These are phyloP conservation scores for Pistacia integerrima DNA, from an alignment of 345 rosid genomes.

Conservation along the genomic window DNA sequence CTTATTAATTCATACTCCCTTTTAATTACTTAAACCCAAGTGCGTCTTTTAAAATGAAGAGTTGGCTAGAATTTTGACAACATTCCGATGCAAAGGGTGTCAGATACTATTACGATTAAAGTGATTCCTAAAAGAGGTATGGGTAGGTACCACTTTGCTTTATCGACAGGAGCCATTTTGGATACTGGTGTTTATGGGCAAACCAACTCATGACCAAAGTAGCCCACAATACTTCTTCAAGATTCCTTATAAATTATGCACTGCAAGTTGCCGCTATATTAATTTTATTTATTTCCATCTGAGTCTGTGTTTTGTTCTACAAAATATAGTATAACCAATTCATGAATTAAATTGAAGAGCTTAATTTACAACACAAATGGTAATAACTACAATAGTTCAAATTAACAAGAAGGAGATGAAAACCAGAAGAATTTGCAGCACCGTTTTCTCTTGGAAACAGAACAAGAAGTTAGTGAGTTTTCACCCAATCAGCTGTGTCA, in stretches of 20 bases:
- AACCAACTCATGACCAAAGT: constrained; percentile 6
- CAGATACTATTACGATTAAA: constrained; percentile 13
- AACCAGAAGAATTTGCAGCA: no score
- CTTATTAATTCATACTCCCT: no score
- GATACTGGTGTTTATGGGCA: not conserved
- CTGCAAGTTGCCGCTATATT: not conserved
- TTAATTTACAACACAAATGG: not conserved
- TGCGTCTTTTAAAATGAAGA: not conserved
- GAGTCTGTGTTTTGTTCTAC: not conserved
- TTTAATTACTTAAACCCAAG: no score
- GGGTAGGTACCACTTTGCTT: constrained; percentile 23
- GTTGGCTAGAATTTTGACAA: constrained; percentile 1
- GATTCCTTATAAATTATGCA: constrained; percentile 11
- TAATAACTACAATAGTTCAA: no score
- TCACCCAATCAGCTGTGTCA: not conserved
- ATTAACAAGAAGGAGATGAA: no score
- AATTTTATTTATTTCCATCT: not conserved
- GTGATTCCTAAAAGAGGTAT: constrained; percentile 11
- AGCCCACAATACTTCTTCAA: constrained; percentile 7
- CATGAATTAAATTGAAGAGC: not conserved
- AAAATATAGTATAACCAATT: no score
- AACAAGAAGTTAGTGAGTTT: no score
- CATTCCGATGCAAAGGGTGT: constrained; percentile 9
- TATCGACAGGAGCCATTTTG: constrained; percentile 13
- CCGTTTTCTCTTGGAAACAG: no score